Conservation (phyloP, 2,329 filamentous ascomycete species). For the Ambrosiella beaveri region DNA sequence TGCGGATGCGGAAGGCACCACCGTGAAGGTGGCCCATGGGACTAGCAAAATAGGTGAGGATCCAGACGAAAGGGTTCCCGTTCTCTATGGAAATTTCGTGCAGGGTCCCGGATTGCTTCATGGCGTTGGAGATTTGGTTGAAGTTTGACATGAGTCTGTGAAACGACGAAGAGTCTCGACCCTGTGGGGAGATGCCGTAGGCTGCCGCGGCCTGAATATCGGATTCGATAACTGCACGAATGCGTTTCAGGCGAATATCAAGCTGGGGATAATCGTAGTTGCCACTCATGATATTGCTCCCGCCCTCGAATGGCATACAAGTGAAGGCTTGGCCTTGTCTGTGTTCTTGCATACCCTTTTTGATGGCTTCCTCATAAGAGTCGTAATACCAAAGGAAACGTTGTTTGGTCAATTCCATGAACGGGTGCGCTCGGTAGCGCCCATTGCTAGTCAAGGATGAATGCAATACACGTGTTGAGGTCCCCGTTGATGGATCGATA, state of each 20-base stretch:
- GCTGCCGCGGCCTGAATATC: conserved; percentile 57
- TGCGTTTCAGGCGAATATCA: conserved; percentile 45
- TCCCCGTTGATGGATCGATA: conserved; percentile 18
- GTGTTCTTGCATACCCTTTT: conserved; percentile 45
- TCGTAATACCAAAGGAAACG: conserved; percentile 94
- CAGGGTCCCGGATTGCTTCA: conserved; percentile 53
- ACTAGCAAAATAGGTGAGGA: conserved; percentile 72
- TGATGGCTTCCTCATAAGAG: conserved; percentile 58
- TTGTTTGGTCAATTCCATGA: conserved; percentile 77
- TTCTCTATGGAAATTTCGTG: conserved; percentile 62
- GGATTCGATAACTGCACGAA: conserved; percentile 52
- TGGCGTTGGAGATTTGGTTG: conserved; percentile 60
- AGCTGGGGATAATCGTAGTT: conserved; percentile 67
- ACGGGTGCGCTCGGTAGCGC: conserved; percentile 31
- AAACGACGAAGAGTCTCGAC: conserved; percentile 56
- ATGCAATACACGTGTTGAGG: neutral
- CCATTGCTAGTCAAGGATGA: too few relatives aligned
- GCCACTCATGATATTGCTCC: conserved; percentile 68
- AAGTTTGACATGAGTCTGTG: conserved; percentile 71
- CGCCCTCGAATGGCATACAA: conserved; percentile 76
- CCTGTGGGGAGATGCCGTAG: conserved; percentile 46
- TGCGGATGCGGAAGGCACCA: conserved; percentile 66
- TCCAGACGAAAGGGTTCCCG: conserved; percentile 79
- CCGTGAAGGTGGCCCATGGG: conserved; percentile 90
- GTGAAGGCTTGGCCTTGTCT: conserved; percentile 47